These are phyloP conservation scores for Sporothrix mexicana DNA, from an alignment of 2,329 filamentous ascomycete species.

Conservation along the genomic window DNA sequence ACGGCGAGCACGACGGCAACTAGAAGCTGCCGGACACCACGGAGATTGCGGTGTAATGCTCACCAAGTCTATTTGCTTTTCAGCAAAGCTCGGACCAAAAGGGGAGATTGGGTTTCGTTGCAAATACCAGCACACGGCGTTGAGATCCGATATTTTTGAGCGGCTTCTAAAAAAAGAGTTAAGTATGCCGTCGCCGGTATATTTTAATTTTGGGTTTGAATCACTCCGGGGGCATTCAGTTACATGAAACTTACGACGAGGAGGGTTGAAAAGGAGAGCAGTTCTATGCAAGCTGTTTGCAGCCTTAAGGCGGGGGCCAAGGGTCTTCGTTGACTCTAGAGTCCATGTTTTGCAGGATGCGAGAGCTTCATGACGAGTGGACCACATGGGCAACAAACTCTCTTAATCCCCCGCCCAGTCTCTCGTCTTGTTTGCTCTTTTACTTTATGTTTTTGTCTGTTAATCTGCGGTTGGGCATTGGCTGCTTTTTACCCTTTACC, in stretches of 20 bases:
- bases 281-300: slow-evolving; percentile 17
- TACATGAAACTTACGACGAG: slow-evolving; percentile 29
- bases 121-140: slow-evolving; percentile 50
- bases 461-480: slow-evolving; percentile 25
- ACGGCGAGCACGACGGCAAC: slow-evolving; percentile 62
- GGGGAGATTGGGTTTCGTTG: slow-evolving; percentile 32
- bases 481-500: slow-evolving; percentile 26
- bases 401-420: background rate
- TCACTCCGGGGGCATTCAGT: slow-evolving; percentile 13
- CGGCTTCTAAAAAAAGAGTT: slow-evolving; percentile 34
- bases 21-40: slow-evolving; percentile 41
- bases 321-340: background rate
- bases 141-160: slow-evolving; percentile 45
- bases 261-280: slow-evolving; percentile 29
- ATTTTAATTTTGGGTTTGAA: slow-evolving; percentile 38
- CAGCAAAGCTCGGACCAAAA: slow-evolving; percentile 29
- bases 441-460: slow-evolving; percentile 25
- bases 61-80: background rate
- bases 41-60: slow-evolving; percentile 34
- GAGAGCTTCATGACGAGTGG: slow-evolving; percentile 9
- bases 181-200: slow-evolving; percentile 52
- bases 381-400: slow-evolving; percentile 7
- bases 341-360: background rate
- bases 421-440: slow-evolving; percentile 16
- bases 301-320: background rate